These are phyloP conservation scores for Breviolum minutum DNA, from an alignment of 73 alveolate genomes.

Conservation along the genomic window DNA sequence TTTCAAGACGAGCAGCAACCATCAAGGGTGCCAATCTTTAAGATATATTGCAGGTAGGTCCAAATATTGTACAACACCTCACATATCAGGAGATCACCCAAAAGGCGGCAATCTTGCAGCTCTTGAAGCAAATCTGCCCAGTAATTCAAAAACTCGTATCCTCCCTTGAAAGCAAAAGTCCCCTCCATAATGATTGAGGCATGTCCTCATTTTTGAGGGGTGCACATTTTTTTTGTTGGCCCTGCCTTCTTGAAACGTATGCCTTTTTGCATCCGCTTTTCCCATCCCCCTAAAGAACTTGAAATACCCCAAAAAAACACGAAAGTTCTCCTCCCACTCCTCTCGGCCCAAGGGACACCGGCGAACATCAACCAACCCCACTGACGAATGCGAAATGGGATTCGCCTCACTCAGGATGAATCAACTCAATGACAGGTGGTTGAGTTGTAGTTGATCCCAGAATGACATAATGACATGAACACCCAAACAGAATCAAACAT, in stretches of 20 bases:
- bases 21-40: neutral
- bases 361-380: slow-evolving; percentile 55
- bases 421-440: neutral
- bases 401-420: neutral
- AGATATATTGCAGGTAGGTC: slow-evolving; percentile 10
- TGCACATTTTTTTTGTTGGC: too few relatives aligned
- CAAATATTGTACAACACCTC: slow-evolving; percentile 7
- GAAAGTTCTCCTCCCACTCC: too few relatives aligned
- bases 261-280: too few relatives aligned
- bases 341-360: neutral
- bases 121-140: too few relatives aligned
- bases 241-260: too few relatives aligned
- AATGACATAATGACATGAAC: neutral
- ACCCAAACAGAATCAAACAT: neutral
- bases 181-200: too few relatives aligned
- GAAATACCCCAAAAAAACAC: too few relatives aligned
- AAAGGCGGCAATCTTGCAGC: too few relatives aligned
- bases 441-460: neutral
- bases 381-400: slow-evolving; percentile 31
- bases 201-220: too few relatives aligned
- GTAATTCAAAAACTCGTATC: too few relatives aligned
- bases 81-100: too few relatives aligned
- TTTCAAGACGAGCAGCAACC: slow-evolving; percentile 19
- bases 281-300: too few relatives aligned
- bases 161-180: neutral